phyloP scores from a whole-genome alignment of 140 eudicot species.

The Erigeron philadelphicus region DNA sequence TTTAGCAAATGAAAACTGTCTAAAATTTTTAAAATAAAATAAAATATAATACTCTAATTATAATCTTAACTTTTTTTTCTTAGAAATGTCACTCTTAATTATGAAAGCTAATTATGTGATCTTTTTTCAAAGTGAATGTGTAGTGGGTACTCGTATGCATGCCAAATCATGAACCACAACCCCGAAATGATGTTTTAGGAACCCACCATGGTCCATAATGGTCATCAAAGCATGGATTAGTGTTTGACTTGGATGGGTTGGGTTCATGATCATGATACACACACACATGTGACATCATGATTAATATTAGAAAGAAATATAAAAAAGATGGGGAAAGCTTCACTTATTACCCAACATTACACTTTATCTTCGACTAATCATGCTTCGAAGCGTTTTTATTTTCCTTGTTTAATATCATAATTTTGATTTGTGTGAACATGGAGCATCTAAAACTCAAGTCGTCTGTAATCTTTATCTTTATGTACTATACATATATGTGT shows the following conservation, averaged over 20 bases:
- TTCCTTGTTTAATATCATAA: background rate
- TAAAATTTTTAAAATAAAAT: too few species aligned
- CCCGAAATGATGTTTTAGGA: slow-evolving; percentile 33
- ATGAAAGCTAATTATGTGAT: background rate
- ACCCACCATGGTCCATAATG: slow-evolving; percentile 43
- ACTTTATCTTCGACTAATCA: slow-evolving; percentile 24
- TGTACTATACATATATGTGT: too few species aligned
- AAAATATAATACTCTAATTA: too few species aligned
- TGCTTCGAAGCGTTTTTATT: slow-evolving; percentile 1
- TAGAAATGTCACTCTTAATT: background rate
- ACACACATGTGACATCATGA: slow-evolving; percentile 40
- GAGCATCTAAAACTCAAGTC: background rate
- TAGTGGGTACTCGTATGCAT: slow-evolving; percentile 30
- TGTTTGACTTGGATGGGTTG: slow-evolving; percentile 40
- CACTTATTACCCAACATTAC: slow-evolving; percentile 34
- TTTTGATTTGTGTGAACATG: background rate
- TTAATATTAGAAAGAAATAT: slow-evolving; percentile 17
- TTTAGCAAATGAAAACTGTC: too few species aligned
- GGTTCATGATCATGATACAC: slow-evolving; percentile 30
- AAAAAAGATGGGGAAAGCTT: slow-evolving; percentile 24
- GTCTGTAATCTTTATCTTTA: too few species aligned
- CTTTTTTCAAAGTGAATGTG: slow-evolving; percentile 17
- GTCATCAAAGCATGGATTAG: slow-evolving; percentile 39
- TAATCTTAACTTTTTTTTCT: background rate
- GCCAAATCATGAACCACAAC: slow-evolving; percentile 34